phyloP scores from a whole-genome alignment of 1,284 basidiomycete species.

The Irpex rosettiformis region DNA sequence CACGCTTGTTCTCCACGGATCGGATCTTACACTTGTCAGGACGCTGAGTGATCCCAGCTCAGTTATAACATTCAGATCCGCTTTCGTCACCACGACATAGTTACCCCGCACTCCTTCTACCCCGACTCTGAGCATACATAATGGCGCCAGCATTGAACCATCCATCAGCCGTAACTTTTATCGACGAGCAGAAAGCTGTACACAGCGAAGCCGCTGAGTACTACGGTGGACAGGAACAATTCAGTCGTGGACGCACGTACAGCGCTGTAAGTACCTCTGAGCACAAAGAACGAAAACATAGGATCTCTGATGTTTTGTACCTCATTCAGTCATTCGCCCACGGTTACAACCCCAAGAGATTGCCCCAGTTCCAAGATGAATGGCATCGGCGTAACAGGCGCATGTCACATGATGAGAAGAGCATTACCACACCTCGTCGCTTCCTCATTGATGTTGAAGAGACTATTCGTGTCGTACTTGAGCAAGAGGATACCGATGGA shows the following conservation, averaged over 20 bases:
- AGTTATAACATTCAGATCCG: not conserved
- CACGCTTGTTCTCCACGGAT: not conserved
- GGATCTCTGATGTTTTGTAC: not conserved
- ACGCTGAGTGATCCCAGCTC: not conserved
- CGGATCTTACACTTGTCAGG: not conserved
- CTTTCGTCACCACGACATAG: not conserved
- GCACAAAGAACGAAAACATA: not conserved
- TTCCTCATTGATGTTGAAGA: conserved; percentile 99
- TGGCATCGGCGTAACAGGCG: conserved; percentile 67
- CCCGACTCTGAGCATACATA: not conserved
- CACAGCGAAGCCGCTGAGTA: conserved; percentile 77
- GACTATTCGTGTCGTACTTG: conserved; percentile 93
- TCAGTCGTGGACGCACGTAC: conserved; percentile 80
- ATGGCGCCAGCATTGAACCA: conserved; percentile 43
- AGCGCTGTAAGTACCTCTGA: conserved; percentile 56
- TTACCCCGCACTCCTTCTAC: not conserved
- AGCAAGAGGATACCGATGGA: conserved; percentile 97
- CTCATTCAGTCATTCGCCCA: conserved; percentile 28
- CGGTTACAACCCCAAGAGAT: conserved; percentile 59
- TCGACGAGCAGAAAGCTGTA: conserved; percentile 60
- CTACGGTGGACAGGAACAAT: conserved; percentile 75
- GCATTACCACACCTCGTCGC: conserved; percentile 68
- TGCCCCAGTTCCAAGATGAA: conserved; percentile 72
- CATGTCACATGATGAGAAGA: conserved; percentile 84
- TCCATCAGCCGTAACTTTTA: conserved; percentile 60